phyloP scores from a whole-genome alignment of 495 filamentous ascomycete species.

The Aspergillus incahuasiensis region DNA sequence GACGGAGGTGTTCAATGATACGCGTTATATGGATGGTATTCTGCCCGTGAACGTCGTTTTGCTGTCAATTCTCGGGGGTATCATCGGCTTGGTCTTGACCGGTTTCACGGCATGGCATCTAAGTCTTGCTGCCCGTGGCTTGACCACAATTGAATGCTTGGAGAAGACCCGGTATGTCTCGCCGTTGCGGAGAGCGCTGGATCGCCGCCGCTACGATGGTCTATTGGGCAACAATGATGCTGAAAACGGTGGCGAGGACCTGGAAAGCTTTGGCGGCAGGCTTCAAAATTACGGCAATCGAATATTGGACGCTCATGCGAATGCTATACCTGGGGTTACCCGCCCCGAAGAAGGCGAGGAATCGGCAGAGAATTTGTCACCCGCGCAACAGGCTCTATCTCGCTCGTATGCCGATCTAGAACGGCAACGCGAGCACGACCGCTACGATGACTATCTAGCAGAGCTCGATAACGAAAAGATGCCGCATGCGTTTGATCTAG shows the following conservation, averaged over 20 bases:
- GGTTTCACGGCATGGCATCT: constrained; percentile 96
- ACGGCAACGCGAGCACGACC: constrained; percentile 60
- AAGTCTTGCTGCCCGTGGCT: constrained; percentile 66
- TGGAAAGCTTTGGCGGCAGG: constrained; percentile 55
- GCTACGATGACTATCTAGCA: constrained; percentile 85
- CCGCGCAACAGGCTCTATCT: constrained; percentile 46
- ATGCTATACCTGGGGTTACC: constrained; percentile 75
- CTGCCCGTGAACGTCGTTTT: constrained; percentile 90
- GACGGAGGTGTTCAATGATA: constrained; percentile 65
- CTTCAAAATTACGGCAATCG: constrained; percentile 68
- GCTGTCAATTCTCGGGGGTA: constrained; percentile 77
- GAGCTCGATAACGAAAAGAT: constrained; percentile 80
- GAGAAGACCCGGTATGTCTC: constrained; percentile 92
- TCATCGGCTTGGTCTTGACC: constrained; percentile 81
- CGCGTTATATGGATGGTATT: constrained; percentile 58
- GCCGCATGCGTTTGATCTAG: constrained; percentile 89
- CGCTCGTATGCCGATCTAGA: constrained; percentile 69
- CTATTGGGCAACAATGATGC: constrained; percentile 13
- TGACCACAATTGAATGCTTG: constrained; percentile 91
- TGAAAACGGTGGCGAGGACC: constrained; percentile 39
- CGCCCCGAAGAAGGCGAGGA: constrained; percentile 76
- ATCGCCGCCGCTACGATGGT: constrained; percentile 53
- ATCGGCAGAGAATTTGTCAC: constrained; percentile 24
- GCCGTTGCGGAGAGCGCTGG: constrained; percentile 65
- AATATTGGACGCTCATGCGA: constrained; percentile 75